Evolutionary conservation across 1,139 yeast species (phyloP), one percentile per base, ranked within the genome.

Genomic region (Scheffersomyces cryptocercus): DNA sequence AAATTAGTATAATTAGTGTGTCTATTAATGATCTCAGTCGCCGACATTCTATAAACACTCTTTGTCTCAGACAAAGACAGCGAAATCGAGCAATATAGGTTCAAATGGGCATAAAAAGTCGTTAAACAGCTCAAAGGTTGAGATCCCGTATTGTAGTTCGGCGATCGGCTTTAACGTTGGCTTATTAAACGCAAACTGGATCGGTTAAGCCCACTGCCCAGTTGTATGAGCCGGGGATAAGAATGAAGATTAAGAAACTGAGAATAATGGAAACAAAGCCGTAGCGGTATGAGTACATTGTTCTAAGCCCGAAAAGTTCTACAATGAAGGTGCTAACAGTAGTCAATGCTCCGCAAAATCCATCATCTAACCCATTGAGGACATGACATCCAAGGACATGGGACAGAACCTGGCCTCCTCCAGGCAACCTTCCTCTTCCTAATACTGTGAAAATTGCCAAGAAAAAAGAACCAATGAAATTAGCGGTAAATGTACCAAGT

Each of bases 311-410:
- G 51, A 70, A 70, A 35, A 88, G 61, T 59, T 90, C 97, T 29
- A 77, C 81, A 3, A 86, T 75, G 54, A 89, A 85, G 0, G 96
- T 85, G 44, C 90, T 83, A 31, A 88, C 79, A 0, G 97, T 90
- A 31, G 93, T 82, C 38, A 88, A 63, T 4, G 82, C 75, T 0
- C 96, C 97, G 58, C 95, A 85, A 49, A 82, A 85, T 0, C 97
- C 97, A 50, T 79, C 78, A 10, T 68, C 73, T 1, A 88, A 61
- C 0, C 88, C 95, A 8, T 54, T 55, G 0, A 86, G 54, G 3
- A 85, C 79, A 32, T 77, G 79, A 49, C 87, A 77, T 1, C 75
- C 64, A 2, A 75, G 53, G 0, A 54, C 36, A 30, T 61, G 56
- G 1, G 62, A 47, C 1, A 79, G 61, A 5, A 82, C 54, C 2